Conservation (phyloP, 345 rosid species). For the Populus deltoides region DNA sequence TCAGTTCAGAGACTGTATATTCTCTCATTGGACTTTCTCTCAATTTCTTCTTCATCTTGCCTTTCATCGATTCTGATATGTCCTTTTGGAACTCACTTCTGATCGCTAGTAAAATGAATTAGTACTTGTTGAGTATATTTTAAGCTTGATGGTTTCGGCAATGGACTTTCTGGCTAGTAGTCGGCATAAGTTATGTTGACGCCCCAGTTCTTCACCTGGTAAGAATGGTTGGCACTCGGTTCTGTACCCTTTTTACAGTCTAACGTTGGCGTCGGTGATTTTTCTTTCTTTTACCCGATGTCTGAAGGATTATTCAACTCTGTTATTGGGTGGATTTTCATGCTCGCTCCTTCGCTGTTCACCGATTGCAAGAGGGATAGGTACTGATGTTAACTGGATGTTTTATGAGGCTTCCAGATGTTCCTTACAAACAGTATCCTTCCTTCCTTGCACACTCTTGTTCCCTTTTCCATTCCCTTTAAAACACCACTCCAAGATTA, state of each 20-base stretch:
- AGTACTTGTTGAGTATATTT: neutral
- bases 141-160: constrained; percentile 18
- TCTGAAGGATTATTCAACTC: constrained; percentile 95
- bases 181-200: constrained; percentile 59
- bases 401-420: constrained; percentile 88
- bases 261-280: neutral
- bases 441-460: constrained; percentile 10
- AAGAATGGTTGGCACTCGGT: constrained; percentile 20
- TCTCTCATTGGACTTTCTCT: constrained; percentile 76
- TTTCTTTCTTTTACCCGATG: constrained; percentile 38
- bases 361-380: constrained; percentile 77
- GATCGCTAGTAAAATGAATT: neutral
- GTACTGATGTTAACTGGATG: constrained; percentile 68
- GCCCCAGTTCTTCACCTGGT: constrained; percentile 92
- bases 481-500: neutral
- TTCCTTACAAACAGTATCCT: constrained; percentile 86
- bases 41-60: constrained; percentile 91
- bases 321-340: constrained; percentile 90
- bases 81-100: neutral
- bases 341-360: constrained; percentile 93
- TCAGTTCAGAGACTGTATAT: constrained; percentile 67
- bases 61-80: constrained; percentile 69
- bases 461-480: neutral
- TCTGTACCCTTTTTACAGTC: neutral
- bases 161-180: constrained; percentile 59